Conservation (phyloP, 495 filamentous ascomycete genomes). For the Aspergillus diversus region DNA sequence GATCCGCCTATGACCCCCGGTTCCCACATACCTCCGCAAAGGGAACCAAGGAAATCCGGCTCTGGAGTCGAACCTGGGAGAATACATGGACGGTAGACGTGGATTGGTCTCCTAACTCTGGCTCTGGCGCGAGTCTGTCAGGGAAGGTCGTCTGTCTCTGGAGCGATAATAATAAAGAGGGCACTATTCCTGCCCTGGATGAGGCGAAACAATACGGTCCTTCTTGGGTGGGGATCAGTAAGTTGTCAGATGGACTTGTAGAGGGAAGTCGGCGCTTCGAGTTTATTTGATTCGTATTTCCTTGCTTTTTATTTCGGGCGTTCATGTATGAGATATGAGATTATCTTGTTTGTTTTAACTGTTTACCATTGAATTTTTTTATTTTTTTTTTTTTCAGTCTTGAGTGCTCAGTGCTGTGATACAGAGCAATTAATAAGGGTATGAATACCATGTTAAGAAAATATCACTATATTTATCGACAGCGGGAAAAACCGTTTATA, state of each 20-base stretch:
- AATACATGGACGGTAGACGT: slow-evolving; percentile 77
- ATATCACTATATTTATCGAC: too few species aligned
- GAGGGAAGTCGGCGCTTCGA: slow-evolving; percentile 69
- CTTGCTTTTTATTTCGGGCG: slow-evolving; percentile 27
- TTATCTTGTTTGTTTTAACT: background rate
- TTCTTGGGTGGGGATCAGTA: slow-evolving; percentile 75
- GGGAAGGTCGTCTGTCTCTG: slow-evolving; percentile 81
- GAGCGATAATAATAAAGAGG: slow-evolving; percentile 77
- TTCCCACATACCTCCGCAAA: slow-evolving; percentile 59
- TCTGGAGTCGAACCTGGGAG: slow-evolving; percentile 79
- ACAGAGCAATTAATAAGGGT: too few species aligned
- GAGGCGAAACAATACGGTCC: slow-evolving; percentile 78
- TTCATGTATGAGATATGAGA: slow-evolving; percentile 22
- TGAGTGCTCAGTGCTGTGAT: background rate
- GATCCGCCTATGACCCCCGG: slow-evolving; percentile 56
- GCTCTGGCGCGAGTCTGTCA: slow-evolving; percentile 45
- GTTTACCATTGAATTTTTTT: background rate
- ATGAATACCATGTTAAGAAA: too few species aligned
- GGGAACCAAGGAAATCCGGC: slow-evolving; percentile 59
- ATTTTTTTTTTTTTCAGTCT: background rate
- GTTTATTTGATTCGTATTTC: slow-evolving; percentile 31
- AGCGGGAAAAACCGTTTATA: too few species aligned
- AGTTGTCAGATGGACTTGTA: slow-evolving; percentile 77
- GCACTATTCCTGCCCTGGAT: slow-evolving; percentile 81
- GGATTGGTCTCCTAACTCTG: slow-evolving; percentile 56